These are phyloP conservation scores for Metarhizium sp. DNA, from an alignment of 2,329 filamentous ascomycete species.

Conservation along the genomic window DNA sequence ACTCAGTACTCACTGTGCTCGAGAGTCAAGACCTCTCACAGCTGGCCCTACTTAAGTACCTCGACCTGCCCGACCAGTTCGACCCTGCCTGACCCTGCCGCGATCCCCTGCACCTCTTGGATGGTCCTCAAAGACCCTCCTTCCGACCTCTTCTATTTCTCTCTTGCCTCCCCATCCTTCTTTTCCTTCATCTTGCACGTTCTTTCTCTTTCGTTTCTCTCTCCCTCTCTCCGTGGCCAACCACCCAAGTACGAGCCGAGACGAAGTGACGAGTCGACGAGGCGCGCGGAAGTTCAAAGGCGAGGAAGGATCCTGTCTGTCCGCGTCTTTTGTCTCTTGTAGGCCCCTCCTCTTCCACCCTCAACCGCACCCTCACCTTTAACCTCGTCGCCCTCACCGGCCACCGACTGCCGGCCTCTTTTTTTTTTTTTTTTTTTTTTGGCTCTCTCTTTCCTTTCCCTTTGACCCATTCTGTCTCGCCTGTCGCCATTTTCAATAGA, in stretches of 20 bases:
- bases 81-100: slow-evolving; percentile 15
- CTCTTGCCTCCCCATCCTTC: not conserved
- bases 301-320: not conserved
- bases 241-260: slow-evolving; percentile 5
- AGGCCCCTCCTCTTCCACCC: not conserved
- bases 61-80: not conserved
- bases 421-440: slow-evolving; percentile 15
- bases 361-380: not conserved
- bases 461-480: not conserved
- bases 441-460: not conserved
- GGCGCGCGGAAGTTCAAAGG: not conserved
- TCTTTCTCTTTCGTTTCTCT: not conserved
- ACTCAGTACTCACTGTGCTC: not conserved
- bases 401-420: not conserved
- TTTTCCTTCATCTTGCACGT: slow-evolving; percentile 20
- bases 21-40: not conserved
- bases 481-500: not conserved
- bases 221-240: not conserved
- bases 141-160: slow-evolving; percentile 21
- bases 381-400: not conserved
- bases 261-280: slow-evolving; percentile 1
- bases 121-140: not conserved
- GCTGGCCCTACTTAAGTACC: not conserved
- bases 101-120: slow-evolving; percentile 20
- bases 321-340: not conserved